These are phyloP conservation scores for Butyriboletus loyo DNA, from an alignment of 768 basidiomycete genomes.

Conservation along the genomic window DNA sequence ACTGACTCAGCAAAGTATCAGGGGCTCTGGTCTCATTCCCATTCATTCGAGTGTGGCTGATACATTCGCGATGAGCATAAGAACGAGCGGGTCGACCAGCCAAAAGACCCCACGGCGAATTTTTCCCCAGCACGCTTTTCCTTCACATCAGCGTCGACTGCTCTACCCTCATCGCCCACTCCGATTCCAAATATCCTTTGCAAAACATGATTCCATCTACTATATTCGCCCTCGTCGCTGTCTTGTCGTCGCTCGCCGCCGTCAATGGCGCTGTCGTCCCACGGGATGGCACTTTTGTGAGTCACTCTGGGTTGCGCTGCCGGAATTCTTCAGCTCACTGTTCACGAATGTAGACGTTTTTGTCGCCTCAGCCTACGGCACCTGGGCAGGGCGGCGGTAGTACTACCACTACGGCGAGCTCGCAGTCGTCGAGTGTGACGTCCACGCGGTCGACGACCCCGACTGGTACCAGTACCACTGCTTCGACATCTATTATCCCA, in stretches of 20 bases:
- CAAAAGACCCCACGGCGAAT: background rate
- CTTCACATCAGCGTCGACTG: background rate
- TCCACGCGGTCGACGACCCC: background rate
- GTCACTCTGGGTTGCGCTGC: background rate
- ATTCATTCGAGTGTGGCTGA: conserved; percentile 8
- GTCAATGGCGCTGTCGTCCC: conserved; percentile 16
- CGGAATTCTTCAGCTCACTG: background rate
- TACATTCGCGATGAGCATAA: conserved; percentile 11
- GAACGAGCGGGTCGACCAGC: background rate
- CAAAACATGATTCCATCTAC: conserved; percentile 9
- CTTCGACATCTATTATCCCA: background rate
- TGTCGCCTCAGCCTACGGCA: conserved; percentile 10
- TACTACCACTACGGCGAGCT: background rate
- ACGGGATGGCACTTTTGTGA: conserved; percentile 18
- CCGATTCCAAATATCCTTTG: no score
- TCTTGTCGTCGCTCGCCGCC: conserved; percentile 11
- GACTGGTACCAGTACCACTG: background rate
- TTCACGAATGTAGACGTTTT: background rate
- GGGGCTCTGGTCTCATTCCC: background rate
- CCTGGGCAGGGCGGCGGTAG: background rate
- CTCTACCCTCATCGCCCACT: background rate
- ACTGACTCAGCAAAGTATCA: background rate
- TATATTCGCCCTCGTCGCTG: background rate
- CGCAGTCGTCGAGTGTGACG: background rate
- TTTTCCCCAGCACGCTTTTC: background rate